Evolutionary conservation across 164 flowering plant genomes (phyloP), one percentile per base, ranked within the genome.

Genomic region (Stephania japonica): DNA sequence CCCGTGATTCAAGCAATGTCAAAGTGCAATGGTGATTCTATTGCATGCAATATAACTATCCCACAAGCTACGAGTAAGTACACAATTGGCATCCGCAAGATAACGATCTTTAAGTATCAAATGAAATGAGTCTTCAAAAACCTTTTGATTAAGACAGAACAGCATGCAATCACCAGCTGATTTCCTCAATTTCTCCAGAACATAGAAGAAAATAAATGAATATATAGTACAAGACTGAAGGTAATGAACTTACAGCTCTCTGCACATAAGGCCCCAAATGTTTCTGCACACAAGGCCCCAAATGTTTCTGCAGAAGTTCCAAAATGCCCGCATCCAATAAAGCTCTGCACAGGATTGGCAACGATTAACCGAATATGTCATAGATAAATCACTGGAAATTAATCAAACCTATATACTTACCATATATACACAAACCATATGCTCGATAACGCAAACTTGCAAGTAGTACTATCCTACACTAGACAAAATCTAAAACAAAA

Each of bases 221-320:
- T 63, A 70, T 24, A 14, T 41, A 79, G 49, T 19, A 62, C n/a
- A 62, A 14, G 13, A 3, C 12, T 47, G 53, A 26, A 70, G 70
- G 19, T 43, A 13, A 43, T 56, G n/a, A 70, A 81, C 97, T 90
- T 92, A 94, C 98, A 78, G 92, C 94, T 87, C 90, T 88, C 12
- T 97, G 93, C 70, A 94, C 96, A 86, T 90, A 84, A 41, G 98
- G 98, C 84, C 92, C 98, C 86, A 94, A 75, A 47, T 32, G 38
- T 32, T 32, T 32, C 38, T 32, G 38, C 38, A 32, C 4, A 4
- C 4, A 32, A 32, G 38, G 38, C 1, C 38, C 38, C 38, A 32
- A 32, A 32, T 32, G 38, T 32, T 32, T 32, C 38, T 32, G 38
- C 38, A 32, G 38, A 32, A 32, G 4, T 32, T 32, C 4, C 38